Conservation (phyloP, 2,329 filamentous ascomycete genomes). For the Dothideomycetes sp. region DNA sequence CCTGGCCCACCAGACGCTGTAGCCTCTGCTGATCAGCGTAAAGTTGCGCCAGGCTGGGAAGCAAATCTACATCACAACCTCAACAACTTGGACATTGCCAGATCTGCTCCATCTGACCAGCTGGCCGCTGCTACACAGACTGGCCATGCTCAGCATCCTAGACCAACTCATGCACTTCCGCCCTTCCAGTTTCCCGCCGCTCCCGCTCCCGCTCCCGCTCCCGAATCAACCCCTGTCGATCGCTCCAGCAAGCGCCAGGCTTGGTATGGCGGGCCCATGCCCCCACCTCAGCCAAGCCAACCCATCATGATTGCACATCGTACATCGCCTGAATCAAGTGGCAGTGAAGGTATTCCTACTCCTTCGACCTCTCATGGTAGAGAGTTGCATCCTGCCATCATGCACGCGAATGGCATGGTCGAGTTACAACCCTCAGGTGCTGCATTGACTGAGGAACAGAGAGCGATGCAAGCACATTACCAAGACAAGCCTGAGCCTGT, state of each 20-base stretch:
- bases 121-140: slow-evolving; percentile 21
- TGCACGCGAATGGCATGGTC: slow-evolving; percentile 41
- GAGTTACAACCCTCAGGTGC: slow-evolving; percentile 33
- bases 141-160: slow-evolving; percentile 27
- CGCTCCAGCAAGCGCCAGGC: slow-evolving; percentile 58
- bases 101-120: slow-evolving; percentile 27
- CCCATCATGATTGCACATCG: slow-evolving; percentile 30
- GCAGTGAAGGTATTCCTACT: slow-evolving; percentile 46
- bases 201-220: background rate
- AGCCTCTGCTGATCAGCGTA: slow-evolving; percentile 35
- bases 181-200: slow-evolving; percentile 16
- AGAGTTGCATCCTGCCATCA: slow-evolving; percentile 45
- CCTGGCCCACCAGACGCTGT: slow-evolving; percentile 20
- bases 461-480: slow-evolving; percentile 28
- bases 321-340: slow-evolving; percentile 47
- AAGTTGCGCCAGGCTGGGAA: slow-evolving; percentile 53
- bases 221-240: slow-evolving; percentile 19
- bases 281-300: slow-evolving; percentile 19
- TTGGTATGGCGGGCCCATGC: slow-evolving; percentile 58
- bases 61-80: slow-evolving; percentile 57
- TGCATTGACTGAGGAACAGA: slow-evolving; percentile 31
- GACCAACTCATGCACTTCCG: slow-evolving; percentile 30
- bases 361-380: slow-evolving; percentile 40
- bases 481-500: slow-evolving; percentile 23
- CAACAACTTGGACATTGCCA: slow-evolving; percentile 56